Evolutionary conservation across 148 eudicot genomes (phyloP).

Genomic region (Hydrangea macrophylla): DNA sequence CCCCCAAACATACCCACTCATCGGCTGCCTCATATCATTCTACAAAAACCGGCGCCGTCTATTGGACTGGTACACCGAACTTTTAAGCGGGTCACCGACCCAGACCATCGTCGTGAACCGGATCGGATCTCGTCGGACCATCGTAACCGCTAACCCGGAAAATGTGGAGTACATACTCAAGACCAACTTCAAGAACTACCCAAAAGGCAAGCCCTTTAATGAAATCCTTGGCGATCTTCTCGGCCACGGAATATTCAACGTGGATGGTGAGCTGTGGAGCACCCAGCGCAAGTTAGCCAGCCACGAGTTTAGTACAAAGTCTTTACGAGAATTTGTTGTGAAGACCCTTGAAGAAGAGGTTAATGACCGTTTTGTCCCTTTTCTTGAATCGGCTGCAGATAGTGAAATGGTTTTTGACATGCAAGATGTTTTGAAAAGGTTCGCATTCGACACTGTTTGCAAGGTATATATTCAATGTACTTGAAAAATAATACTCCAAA

Average conservation of each 20-base stretch:
- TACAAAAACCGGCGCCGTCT: constrained; percentile 43
- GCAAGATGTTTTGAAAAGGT: constrained; percentile 66
- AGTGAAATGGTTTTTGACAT: constrained; percentile 44
- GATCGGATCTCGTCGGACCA: constrained; percentile 38
- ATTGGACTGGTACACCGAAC: constrained; percentile 66
- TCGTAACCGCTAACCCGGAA: constrained; percentile 62
- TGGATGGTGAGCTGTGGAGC: constrained; percentile 72
- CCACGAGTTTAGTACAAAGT: constrained; percentile 66
- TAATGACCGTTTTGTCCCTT: constrained; percentile 44
- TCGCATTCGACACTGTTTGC: constrained; percentile 74
- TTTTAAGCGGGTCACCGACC: constrained; percentile 38
- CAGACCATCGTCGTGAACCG: constrained; percentile 51
- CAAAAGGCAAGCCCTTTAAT: constrained; percentile 61
- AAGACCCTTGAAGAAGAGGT: constrained; percentile 54
- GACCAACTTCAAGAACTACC: constrained; percentile 54
- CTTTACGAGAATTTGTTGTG: constrained; percentile 57
- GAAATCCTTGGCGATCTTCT: constrained; percentile 63
- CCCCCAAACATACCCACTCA: constrained; percentile 41
- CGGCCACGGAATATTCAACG: constrained; percentile 70
- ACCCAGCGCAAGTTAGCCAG: constrained; percentile 70
- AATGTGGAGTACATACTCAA: constrained; percentile 76
- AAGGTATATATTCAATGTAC: no score
- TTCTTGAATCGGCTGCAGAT: constrained; percentile 40
- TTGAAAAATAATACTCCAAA: no score
- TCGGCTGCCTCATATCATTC: constrained; percentile 56